Base-by-base conservation (phyloP, 2,329 filamentous ascomycete species). In the Cercospora beticola region DNA sequence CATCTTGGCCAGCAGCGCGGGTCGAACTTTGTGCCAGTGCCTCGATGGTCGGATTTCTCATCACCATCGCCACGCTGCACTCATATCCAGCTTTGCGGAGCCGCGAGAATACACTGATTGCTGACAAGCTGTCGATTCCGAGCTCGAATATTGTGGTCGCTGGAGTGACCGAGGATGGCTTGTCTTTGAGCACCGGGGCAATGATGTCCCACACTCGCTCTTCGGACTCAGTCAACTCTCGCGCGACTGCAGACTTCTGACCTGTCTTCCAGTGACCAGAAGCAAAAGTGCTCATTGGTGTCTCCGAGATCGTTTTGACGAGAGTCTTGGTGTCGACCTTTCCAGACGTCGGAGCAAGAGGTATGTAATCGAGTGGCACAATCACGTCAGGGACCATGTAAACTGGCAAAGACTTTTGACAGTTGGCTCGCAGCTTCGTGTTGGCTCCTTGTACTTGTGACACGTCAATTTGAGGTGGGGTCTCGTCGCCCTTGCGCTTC, bases 81-180 rank as follows among this genome's bases (percentile, higher is more conserved):
- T 67, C 33, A 23, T 68, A 70, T 2, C 67, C 66, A 61, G 64
- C 64, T 18, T 30, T 60, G 21, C 67, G 66, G 14, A 70, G 69
- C 26, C 65, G 61, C 3, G 69, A 68, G 56, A 68, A 68, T 12
- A 70, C 66, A 57, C 56, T 67, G 49, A 71, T 69, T 8, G 67
- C 69, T 10, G 69, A 69, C 52, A 71, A 40, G 54, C 69, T 71
- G 58, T 71, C 69, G 21, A 71, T 71, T 3, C 69, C 69, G 9
- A 71, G 60, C 54, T 69, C 64, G 57, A 67, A 71, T 8, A 71
- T 43, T 8, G 64, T 67, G 2, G 64, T 64, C 18, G 36, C 52
- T 26, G 69, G 63, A 12, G 46, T 63, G 12, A 67, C 60, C n/a
- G 36, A 26, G 23, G 59, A 54, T 54, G 61, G 61, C 66, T 67